phyloP scores from a whole-genome alignment of 2,329 filamentous ascomycete species.

The Penicillium sp. region DNA sequence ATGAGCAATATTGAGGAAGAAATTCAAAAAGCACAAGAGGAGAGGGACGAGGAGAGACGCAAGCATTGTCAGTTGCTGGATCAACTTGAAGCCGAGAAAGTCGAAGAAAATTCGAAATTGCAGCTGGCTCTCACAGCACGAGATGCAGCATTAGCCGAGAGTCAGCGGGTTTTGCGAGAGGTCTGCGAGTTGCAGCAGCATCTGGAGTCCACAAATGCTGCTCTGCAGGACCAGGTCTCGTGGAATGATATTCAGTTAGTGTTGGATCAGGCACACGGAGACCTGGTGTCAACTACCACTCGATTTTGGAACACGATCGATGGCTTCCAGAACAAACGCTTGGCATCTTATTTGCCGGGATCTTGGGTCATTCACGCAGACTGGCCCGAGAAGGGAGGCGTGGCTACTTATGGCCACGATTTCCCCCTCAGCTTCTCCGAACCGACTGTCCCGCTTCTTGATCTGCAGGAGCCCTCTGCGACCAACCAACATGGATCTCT shows the following conservation, averaged over 20 bases:
- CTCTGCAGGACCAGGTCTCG: background rate
- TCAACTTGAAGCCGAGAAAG: background rate
- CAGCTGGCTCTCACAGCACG: background rate
- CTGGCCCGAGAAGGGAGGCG: background rate
- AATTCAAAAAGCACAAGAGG: background rate
- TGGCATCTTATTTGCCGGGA: background rate
- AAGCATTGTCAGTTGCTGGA: background rate
- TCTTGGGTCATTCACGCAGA: background rate
- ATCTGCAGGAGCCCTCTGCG: background rate
- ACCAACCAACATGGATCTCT: background rate
- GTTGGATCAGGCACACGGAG: constrained; percentile 5
- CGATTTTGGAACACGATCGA: background rate
- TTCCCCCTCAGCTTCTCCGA: background rate
- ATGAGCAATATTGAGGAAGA: too few species aligned
- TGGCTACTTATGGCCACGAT: background rate
- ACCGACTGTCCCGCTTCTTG: background rate
- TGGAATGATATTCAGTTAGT: constrained; percentile 4
- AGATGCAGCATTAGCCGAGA: background rate
- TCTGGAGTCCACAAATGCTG: constrained; percentile 2
- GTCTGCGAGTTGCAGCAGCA: constrained; percentile 1
- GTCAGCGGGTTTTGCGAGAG: background rate
- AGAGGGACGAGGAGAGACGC: background rate
- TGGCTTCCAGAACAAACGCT: constrained; percentile 1
- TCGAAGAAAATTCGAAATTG: too few species aligned
- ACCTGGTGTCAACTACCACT: constrained; percentile 4